Base-by-base conservation (phyloP, 768 basidiomycete species). In the Amanita fuliginea region DNA sequence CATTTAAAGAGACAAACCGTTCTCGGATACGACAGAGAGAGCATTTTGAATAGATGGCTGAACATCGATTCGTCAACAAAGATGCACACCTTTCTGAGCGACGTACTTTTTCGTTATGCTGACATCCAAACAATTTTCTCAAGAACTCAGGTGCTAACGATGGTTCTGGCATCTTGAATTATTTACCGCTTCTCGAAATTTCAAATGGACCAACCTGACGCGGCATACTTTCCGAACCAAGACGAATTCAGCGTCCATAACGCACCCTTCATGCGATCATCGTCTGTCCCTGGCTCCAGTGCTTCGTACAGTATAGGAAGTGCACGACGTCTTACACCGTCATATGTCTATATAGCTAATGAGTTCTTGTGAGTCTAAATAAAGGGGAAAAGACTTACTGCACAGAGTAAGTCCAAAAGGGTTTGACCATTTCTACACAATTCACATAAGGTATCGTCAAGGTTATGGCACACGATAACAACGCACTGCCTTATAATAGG, bases 201-300 rank as follows among this genome's bases (percentile, higher is more conserved):
- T 18, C 14, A 22, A 33, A 56, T 56, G 32, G 19, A 56, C 66
- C 46, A 52, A 75, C 75, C 75, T 49, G 67, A 63, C 9, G 73
- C 64, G 1, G 75, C 76, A 61, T 74, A 77, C 60, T 69, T 72
- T 47, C 85, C 82, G 54, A 90, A 81, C 4, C 71, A 69, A 8
- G 80, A 69, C 7, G 72, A 68, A 57, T 86, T 82, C 26, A 91
- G 60, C 3, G 83, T 81, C 78, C 87, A 91, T 16, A 92, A 64
- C 3, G 88, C 86, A 8, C 92, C 92, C 67, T 96, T 94, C 81
- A 92, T 88, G n/a, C 85, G 75, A 60, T 91, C 88, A 56, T 88
- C 87, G 34, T 93, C 89, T 16, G 74, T 75, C 2, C 83, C 87
- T 5, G 82, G 79, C 44, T 76, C 70, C 46, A 85, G 64, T 4